phyloP scores from a whole-genome alignment of 2,329 filamentous ascomycete genomes.

The Magnaporthiopsis poae region DNA sequence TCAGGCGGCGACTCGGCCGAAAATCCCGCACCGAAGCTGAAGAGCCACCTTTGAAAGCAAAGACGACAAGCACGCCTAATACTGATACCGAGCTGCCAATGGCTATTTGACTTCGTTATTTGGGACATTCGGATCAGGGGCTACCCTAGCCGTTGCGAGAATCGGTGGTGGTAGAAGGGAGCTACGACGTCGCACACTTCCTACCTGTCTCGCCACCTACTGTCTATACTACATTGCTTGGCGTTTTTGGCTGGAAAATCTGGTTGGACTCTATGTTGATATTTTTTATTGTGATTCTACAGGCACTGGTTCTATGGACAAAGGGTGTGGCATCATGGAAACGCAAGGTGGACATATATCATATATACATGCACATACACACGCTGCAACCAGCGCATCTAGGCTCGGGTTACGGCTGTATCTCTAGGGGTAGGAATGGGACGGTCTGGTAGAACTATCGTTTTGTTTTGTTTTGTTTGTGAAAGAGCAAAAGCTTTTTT shows the following conservation, averaged over 20 bases:
- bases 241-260: conserved; percentile 3
- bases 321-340: neutral
- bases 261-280: neutral
- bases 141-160: neutral
- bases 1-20: conserved; percentile 11
- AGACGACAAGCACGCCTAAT: neutral
- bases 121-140: neutral
- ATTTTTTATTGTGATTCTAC: neutral
- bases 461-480: neutral
- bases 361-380: neutral
- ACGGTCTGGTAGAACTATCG: neutral
- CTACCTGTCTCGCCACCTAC: neutral
- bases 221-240: conserved; percentile 6
- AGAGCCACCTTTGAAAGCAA: conserved; percentile 12
- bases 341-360: neutral
- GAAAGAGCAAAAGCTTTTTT: neutral
- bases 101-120: neutral
- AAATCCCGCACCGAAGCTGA: conserved; percentile 17
- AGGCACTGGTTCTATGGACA: neutral
- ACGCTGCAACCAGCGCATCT: neutral
- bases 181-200: neutral
- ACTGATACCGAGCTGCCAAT: neutral
- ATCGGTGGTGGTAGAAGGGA: neutral
- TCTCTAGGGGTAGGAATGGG: neutral
- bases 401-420: neutral